Conservation (phyloP, 805 yeast species). For the Middelhovenomyces tepae region DNA sequence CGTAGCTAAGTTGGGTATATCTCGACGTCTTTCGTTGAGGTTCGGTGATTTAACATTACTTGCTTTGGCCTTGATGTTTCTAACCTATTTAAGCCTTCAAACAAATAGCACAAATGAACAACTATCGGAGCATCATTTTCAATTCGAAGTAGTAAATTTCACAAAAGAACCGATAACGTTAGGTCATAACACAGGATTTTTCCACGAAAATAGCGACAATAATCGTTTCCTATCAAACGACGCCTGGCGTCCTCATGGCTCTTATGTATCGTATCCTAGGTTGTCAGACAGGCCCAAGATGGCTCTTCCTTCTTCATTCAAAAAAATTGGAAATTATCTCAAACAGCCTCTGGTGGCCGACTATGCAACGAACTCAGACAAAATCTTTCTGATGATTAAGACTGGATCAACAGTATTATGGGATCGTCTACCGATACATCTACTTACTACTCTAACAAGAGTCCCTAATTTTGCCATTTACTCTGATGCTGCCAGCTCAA, state of each 20-base stretch:
- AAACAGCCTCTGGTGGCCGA: slow-evolving; percentile 20
- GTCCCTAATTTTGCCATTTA: slow-evolving; percentile 27
- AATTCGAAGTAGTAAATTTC: too few relatives aligned
- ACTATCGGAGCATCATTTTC: too few relatives aligned
- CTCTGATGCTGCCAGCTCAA: slow-evolving; percentile 25
- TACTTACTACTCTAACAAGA: slow-evolving; percentile 25
- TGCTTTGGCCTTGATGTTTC: too few relatives aligned
- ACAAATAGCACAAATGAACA: too few relatives aligned
- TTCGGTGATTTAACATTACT: too few relatives aligned
- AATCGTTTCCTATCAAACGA: slow-evolving; percentile 1
- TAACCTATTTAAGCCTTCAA: too few relatives aligned
- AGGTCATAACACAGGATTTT: too few relatives aligned
- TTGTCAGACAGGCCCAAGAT: slow-evolving; percentile 6
- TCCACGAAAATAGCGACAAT: neutral
- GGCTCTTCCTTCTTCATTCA: slow-evolving; percentile 6
- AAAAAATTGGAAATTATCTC: slow-evolving; percentile 11
- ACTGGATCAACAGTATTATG: slow-evolving; percentile 29
- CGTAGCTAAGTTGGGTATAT: too few relatives aligned
- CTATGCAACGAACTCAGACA: slow-evolving; percentile 19
- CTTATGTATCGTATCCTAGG: neutral
- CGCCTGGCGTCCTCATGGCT: slow-evolving; percentile 1
- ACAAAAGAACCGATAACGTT: too few relatives aligned
- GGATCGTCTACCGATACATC: slow-evolving; percentile 29
- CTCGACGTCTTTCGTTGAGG: too few relatives aligned
- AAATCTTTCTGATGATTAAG: slow-evolving; percentile 22